Evolutionary conservation across 805 yeast species (phyloP).

Genomic region (Scheffersomyces lignosus): DNA sequence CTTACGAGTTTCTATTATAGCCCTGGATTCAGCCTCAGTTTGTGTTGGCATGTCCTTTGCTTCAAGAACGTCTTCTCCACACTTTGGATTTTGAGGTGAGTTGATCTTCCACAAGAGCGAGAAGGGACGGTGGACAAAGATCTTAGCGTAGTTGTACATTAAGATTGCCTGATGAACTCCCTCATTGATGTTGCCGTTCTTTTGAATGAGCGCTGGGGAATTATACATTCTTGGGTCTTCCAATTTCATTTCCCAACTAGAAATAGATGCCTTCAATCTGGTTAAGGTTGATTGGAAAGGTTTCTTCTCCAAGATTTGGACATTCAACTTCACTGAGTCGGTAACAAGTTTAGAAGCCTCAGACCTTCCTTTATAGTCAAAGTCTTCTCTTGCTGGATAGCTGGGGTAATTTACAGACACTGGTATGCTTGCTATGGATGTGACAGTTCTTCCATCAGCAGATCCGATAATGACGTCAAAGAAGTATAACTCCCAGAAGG

Average conservation of each 20-base stretch:
- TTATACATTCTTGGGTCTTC: constrained; percentile 39
- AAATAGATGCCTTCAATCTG: constrained; percentile 46
- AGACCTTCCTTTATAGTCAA: constrained; percentile 50
- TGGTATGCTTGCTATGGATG: constrained; percentile 35
- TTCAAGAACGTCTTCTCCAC: constrained; percentile 24
- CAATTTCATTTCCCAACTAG: constrained; percentile 51
- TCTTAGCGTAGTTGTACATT: constrained; percentile 50
- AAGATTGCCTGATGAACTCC: constrained; percentile 54
- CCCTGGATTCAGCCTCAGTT: constrained; percentile 38
- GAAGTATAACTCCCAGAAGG: constrained; percentile 54
- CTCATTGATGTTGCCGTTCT: constrained; percentile 48
- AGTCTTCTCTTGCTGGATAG: constrained; percentile 29
- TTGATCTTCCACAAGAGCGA: constrained; percentile 54
- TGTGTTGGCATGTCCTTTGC: constrained; percentile 11
- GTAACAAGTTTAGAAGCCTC: constrained; percentile 49
- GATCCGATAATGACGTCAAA: constrained; percentile 55
- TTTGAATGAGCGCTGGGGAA: constrained; percentile 43
- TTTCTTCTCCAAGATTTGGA: constrained; percentile 41
- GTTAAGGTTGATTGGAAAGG: constrained; percentile 34
- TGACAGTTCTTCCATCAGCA: constrained; percentile 46
- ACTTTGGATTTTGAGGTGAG: constrained; percentile 38
- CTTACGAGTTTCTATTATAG: constrained; percentile 52
- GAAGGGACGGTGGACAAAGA: constrained; percentile 55
- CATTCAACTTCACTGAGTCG: constrained; percentile 49
- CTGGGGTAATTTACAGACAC: constrained; percentile 42